Conservation (phyloP, 1,139 yeast genomes). For the Groenewaldozyma sp. region DNA sequence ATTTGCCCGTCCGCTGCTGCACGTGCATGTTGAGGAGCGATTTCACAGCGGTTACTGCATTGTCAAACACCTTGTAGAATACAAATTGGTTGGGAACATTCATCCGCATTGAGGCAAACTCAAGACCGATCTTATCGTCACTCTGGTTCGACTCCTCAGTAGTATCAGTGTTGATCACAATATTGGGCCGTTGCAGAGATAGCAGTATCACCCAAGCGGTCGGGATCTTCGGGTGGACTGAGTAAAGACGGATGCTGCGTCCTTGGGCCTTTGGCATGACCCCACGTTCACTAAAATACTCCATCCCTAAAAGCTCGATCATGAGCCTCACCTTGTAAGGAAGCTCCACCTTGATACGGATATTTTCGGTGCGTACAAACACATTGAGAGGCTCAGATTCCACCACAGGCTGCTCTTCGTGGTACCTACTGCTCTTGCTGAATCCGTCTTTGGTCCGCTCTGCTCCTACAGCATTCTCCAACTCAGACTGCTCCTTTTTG, state of each 20-base stretch:
- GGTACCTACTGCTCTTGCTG: not conserved
- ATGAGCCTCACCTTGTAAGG: conserved; percentile 46
- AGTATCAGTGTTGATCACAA: conserved; percentile 14
- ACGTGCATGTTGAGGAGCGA: conserved; percentile 45
- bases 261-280: conserved; percentile 28
- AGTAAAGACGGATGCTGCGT: conserved; percentile 40
- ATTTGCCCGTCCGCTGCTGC: conserved; percentile 40
- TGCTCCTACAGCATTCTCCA: too few relatives aligned
- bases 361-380: conserved; percentile 31
- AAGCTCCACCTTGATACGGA: conserved; percentile 39
- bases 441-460: too few relatives aligned
- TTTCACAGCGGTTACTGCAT: conserved; percentile 51
- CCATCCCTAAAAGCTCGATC: conserved; percentile 40
- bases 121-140: conserved; percentile 19
- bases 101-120: conserved; percentile 29
- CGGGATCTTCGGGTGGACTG: conserved; percentile 45
- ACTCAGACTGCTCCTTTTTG: not conserved
- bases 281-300: conserved; percentile 27
- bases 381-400: conserved; percentile 27
- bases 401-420: not conserved
- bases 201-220: conserved; percentile 35
- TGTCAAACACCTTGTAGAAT: conserved; percentile 59
- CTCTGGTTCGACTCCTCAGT: conserved; percentile 5
- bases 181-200: conserved; percentile 24
- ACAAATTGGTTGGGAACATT: conserved; percentile 53